Conservation (phyloP, 2,329 filamentous ascomycete species). For the Trichoderma sp. region DNA sequence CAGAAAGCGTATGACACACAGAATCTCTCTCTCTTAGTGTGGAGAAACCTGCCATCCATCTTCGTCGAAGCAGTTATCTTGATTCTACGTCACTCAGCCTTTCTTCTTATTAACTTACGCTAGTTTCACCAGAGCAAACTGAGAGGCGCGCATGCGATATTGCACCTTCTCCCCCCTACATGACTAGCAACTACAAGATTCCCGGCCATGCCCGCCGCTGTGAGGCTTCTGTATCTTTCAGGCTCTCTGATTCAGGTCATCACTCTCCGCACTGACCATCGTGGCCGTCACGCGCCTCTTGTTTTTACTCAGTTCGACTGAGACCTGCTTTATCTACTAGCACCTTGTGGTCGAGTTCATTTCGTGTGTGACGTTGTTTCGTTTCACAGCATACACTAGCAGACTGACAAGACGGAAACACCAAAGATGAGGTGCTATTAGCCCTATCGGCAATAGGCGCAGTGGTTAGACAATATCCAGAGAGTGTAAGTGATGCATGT, state of each 20-base stretch:
- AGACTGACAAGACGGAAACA: background rate
- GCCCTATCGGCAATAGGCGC: background rate
- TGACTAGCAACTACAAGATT: background rate
- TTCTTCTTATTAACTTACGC: background rate
- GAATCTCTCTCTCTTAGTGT: background rate
- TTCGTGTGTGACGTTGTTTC: background rate
- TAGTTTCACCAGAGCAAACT: background rate
- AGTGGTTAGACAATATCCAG: background rate
- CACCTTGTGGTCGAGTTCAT: background rate
- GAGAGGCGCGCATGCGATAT: background rate
- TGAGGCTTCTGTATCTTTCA: background rate
- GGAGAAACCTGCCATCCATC: background rate
- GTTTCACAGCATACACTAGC: background rate
- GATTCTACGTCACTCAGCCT: background rate
- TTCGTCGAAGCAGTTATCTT: no score
- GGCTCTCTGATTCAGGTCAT: no score
- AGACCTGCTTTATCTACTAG: background rate
- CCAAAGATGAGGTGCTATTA: background rate
- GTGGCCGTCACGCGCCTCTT: background rate
- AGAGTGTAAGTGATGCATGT: background rate
- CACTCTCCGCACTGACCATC: background rate
- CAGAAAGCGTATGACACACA: background rate
- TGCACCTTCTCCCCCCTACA: background rate
- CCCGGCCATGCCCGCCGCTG: background rate
- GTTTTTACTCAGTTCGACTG: background rate